A percentile compares a stretch with the other conserved stretches of the same genome.
Evolutionary conservation across 768 basidiomycete genomes (phyloP).

Genomic region (Mycena pura): DNA sequence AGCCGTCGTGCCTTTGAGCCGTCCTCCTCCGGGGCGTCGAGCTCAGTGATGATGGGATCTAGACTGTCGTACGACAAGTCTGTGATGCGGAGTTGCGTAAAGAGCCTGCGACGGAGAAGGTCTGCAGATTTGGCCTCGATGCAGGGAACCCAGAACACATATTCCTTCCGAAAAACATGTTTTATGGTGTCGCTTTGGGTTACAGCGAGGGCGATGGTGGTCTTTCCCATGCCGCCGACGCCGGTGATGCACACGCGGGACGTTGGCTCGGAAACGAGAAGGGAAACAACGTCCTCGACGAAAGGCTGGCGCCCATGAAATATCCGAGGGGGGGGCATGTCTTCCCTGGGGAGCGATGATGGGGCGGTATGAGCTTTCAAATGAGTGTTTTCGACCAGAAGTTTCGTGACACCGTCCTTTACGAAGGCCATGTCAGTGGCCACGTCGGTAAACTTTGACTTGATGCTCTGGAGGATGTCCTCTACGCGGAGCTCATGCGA

Average conservation of each 20-base stretch:
- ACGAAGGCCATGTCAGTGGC: neutral
- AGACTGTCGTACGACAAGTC: slow-evolving; percentile 28
- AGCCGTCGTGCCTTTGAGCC: slow-evolving; percentile 32
- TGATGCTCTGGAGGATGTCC: slow-evolving; percentile 2
- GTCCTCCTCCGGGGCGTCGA: slow-evolving; percentile 22
- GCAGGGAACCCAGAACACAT: slow-evolving; percentile 43
- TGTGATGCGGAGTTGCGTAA: slow-evolving; percentile 30
- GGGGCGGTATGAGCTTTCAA: neutral
- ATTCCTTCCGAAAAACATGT: slow-evolving; percentile 29
- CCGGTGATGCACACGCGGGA: slow-evolving; percentile 16
- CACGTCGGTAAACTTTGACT: neutral
- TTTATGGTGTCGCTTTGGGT: slow-evolving; percentile 32
- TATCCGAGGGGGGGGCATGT: slow-evolving; percentile 19
- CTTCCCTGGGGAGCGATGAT: neutral
- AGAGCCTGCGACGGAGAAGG: slow-evolving; percentile 34
- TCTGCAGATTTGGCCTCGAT: slow-evolving; percentile 34
- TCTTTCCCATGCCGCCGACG: slow-evolving; percentile 48
- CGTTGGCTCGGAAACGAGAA: neutral
- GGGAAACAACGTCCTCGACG: slow-evolving; percentile 12
- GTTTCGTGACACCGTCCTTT: neutral
- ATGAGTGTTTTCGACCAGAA: too few species aligned
- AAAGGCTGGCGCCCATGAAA: slow-evolving; percentile 24
- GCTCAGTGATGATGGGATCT: slow-evolving; percentile 28
- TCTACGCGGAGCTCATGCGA: slow-evolving; percentile 7
- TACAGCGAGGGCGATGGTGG: slow-evolving; percentile 42